phyloP scores from a whole-genome alignment of 2,329 filamentous ascomycete genomes.

The Ciborinia camelliae region DNA sequence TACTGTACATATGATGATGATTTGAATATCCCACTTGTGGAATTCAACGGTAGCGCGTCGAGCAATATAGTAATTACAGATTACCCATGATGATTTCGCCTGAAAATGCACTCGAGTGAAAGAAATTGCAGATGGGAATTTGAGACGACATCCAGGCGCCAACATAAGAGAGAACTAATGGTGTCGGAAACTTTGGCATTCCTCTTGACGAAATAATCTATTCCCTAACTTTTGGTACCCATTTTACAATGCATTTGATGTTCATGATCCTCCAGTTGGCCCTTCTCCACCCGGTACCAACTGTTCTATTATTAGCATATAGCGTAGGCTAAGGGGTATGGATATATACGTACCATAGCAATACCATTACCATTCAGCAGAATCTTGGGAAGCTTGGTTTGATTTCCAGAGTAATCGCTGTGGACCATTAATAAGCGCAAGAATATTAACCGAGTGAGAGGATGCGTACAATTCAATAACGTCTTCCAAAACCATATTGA shows the following conservation, averaged over 20 bases:
- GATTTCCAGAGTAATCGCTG: slow-evolving; percentile 86
- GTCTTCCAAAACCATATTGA: slow-evolving; percentile 98
- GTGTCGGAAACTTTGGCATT: neutral
- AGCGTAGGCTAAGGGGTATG: neutral
- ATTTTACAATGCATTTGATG: neutral
- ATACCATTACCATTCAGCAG: slow-evolving; percentile 97
- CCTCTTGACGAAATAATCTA: neutral
- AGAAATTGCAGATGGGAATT: neutral
- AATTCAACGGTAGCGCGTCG: neutral
- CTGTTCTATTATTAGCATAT: slow-evolving; percentile 41
- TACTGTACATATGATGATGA: neutral
- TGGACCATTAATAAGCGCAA: slow-evolving; percentile 39
- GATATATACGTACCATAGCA: slow-evolving; percentile 72
- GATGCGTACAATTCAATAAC: slow-evolving; percentile 85
- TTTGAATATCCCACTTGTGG: slow-evolving; percentile 7
- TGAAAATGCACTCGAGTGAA: no score
- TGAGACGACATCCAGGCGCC: neutral
- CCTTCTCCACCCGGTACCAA: slow-evolving; percentile 77
- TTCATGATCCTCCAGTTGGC: slow-evolving; percentile 42
- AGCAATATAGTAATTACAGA: neutral
- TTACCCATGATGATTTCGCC: neutral
- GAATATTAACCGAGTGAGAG: neutral
- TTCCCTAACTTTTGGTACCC: slow-evolving; percentile 4
- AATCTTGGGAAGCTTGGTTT: slow-evolving; percentile 90
- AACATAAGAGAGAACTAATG: neutral